A percentile compares a stretch with the other conserved stretches of the same genome.
These are phyloP conservation scores for Cicer yamashitae DNA, from an alignment of 306 rosid species.

Conservation along the genomic window DNA sequence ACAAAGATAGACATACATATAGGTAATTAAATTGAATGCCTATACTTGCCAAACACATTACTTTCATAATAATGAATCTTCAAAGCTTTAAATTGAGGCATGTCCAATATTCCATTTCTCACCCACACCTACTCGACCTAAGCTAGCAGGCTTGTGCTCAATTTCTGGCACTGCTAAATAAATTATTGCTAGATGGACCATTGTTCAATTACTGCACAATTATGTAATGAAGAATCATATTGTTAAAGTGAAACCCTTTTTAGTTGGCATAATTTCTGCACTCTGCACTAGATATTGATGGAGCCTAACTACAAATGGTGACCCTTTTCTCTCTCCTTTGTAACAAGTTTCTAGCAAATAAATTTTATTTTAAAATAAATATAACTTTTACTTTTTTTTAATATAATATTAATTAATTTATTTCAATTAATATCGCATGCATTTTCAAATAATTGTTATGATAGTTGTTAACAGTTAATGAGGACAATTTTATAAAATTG, in stretches of 20 bases:
- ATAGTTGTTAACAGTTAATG: too few species aligned
- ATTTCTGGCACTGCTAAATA: constrained; percentile 1
- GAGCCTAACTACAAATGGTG: constrained; percentile 9
- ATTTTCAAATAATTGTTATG: too few species aligned
- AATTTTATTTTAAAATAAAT: too few species aligned
- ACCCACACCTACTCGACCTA: constrained; percentile 33
- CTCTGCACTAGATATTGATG: neutral
- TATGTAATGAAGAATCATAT: constrained; percentile 38
- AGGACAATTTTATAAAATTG: neutral
- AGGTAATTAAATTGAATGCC: constrained; percentile 34
- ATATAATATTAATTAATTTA: too few species aligned
- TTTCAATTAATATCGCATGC: too few species aligned
- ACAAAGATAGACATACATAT: constrained; percentile 27
- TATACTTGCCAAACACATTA: constrained; percentile 19
- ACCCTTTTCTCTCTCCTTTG: neutral
- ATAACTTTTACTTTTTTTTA: too few species aligned
- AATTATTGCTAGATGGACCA: constrained; percentile 31
- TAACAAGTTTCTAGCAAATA: too few species aligned
- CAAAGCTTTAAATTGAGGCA: constrained; percentile 36
- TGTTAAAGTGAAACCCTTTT: constrained; percentile 40
- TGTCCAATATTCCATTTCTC: constrained; percentile 24
- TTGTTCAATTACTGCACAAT: constrained; percentile 43
- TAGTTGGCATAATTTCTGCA: constrained; percentile 44
- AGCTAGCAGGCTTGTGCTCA: constrained; percentile 39
- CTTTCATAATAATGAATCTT: neutral